Evolutionary conservation across 164 flowering plant species (phyloP).

Genomic region (Chimonanthus salicifolius): DNA sequence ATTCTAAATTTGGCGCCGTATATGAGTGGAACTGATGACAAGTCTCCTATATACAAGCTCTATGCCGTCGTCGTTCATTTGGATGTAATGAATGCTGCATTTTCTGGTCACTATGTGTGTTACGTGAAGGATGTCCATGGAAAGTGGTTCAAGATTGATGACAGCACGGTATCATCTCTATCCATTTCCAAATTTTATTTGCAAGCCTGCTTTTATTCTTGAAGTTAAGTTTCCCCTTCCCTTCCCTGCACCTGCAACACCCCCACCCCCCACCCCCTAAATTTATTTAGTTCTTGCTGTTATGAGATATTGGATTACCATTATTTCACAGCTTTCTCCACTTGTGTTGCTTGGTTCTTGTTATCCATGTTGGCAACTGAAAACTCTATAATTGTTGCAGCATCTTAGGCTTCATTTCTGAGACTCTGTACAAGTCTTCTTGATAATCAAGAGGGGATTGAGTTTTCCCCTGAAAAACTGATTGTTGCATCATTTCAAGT

Average conservation of each 20-base stretch:
- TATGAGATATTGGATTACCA: not conserved
- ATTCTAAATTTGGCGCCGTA: constrained; percentile 66
- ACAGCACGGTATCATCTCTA: constrained; percentile 58
- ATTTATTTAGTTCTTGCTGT: too few relatives aligned
- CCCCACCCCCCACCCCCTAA: too few relatives aligned
- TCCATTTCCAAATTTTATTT: not conserved
- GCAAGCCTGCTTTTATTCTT: not conserved
- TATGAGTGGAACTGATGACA: constrained; percentile 74
- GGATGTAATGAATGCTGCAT: constrained; percentile 87
- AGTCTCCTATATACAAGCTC: constrained; percentile 65
- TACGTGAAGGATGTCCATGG: constrained; percentile 64
- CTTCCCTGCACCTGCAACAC: too few relatives aligned
- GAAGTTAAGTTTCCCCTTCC: not conserved
- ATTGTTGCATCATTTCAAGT: not conserved
- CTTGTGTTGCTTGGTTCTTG: not conserved
- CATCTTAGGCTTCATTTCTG: not conserved
- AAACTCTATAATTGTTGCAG: not conserved
- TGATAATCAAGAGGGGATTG: too few relatives aligned
- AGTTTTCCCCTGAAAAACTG: not conserved
- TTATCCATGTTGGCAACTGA: not conserved
- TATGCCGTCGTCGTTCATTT: constrained; percentile 92
- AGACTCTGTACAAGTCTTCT: not conserved
- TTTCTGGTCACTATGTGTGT: constrained; percentile 94
- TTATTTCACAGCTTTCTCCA: not conserved
- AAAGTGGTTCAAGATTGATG: constrained; percentile 91